Base-by-base conservation (phyloP, 768 basidiomycete genomes). In the Suillus cothurnatus region DNA sequence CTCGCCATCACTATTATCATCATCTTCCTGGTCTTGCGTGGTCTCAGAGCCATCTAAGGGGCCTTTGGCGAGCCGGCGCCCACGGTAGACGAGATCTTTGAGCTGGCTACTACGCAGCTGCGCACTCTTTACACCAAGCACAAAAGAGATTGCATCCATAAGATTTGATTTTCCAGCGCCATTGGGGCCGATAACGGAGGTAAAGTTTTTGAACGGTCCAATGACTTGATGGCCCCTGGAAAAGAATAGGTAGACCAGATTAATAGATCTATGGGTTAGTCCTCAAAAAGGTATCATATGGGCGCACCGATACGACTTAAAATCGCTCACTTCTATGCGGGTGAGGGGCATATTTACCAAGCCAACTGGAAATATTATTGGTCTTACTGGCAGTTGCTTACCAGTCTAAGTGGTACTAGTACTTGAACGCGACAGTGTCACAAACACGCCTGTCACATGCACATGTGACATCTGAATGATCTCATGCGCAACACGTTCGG, bases 91-190 rank as follows among this genome's bases (percentile, higher is more conserved):
- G 49, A 99, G 84, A 75, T 99, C 97, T 72, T 94, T 96, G 31
- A 99, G 82, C 71, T 98, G 95, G 53, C 93, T 94, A 73, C 93
- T 95, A 55, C 97, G 86, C 39, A 99, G 84, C 68, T 97, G 94
- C 2, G 90, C 92, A 66, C 93, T 95, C 81, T 96, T 95, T 34
- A 99, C 92, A 36, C 97, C 97, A 7, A 99, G 88, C 11, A 99
- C 97, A 75, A 99, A 99, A 4, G 97, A 99, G 69, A 99, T 98
- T 61, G 97, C 97, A 75, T 99, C 97, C 97, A 99, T 99, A 63
- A 99, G 87, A 76, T 99, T 99, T 12, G 95, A 97, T 75, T 99
- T 99, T 66, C 97, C 97, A 1, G 97, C 95, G 64, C 97, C 97
- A 90, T 99, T 99, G 41, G 97, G 97, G 26, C 97, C 97, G 71